Evolutionary conservation across 2,329 filamentous ascomycete species (phyloP).

Genomic region (Didymella exigua): DNA sequence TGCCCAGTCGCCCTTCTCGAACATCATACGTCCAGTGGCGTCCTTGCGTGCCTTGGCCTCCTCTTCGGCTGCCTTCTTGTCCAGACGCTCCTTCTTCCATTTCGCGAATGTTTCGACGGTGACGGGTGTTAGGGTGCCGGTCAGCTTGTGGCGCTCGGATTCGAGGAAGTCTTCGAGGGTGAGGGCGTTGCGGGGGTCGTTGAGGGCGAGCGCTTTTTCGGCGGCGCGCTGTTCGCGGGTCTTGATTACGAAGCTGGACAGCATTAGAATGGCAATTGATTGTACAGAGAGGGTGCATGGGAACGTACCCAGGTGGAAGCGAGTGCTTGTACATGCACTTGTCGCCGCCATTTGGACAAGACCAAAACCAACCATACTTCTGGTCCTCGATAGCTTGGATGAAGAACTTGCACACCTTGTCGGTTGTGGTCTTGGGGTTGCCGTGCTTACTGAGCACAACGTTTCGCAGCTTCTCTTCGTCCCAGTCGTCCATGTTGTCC

Average conservation of each 20-base stretch:
- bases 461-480: conserved; percentile 90
- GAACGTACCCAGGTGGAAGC: conserved; percentile 84
- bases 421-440: conserved; percentile 91
- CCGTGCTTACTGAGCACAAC: conserved; percentile 97
- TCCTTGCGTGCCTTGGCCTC: conserved; percentile 91
- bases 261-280: conserved; percentile 14
- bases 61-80: conserved; percentile 95
- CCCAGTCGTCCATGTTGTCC: conserved; percentile 96
- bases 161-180: conserved; percentile 98
- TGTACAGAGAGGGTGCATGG: background rate
- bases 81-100: conserved; percentile 93
- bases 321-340: conserved; percentile 99
- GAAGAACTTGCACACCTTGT: conserved; percentile 99
- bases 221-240: conserved; percentile 95
- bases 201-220: conserved; percentile 95
- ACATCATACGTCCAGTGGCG: conserved; percentile 90
- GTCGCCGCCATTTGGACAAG: conserved; percentile 93
- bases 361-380: conserved; percentile 99
- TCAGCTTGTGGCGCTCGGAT: conserved; percentile 93
- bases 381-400: conserved; percentile 96
- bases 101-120: conserved; percentile 91
- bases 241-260: conserved; percentile 84
- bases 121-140: conserved; percentile 88
- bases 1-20: conserved; percentile 95
- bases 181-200: conserved; percentile 90